Evolutionary conservation across 1,284 basidiomycete genomes (phyloP).

Genomic region (Pascua sp.): DNA sequence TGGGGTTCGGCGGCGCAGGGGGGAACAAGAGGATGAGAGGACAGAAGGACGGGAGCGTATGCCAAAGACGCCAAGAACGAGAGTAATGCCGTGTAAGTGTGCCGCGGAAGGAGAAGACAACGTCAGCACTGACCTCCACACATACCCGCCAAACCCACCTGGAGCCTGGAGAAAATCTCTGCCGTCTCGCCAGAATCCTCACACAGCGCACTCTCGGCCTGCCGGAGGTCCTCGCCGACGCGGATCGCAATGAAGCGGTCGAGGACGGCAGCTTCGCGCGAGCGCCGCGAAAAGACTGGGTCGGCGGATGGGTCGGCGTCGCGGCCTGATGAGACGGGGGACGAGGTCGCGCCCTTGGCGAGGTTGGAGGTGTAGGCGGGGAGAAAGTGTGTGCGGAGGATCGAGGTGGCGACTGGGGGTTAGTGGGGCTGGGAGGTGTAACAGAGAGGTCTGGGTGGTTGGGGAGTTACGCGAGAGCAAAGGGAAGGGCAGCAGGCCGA

Average conservation of each 20-base stretch:
- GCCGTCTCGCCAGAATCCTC: constrained; percentile 32
- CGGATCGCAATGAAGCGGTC: constrained; percentile 43
- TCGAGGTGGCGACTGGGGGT: constrained; percentile 30
- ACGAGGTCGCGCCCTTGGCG: constrained; percentile 24
- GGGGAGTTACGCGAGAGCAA: not conserved
- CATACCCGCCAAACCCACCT: too few species aligned
- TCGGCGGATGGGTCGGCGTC: not conserved
- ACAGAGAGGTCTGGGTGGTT: not conserved
- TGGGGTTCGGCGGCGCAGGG: too few species aligned
- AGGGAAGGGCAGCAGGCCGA: not conserved
- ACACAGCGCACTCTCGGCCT: constrained; percentile 31
- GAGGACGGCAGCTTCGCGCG: constrained; percentile 38
- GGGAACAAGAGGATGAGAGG: not conserved
- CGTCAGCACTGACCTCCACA: too few species aligned
- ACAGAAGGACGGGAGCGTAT: not conserved
- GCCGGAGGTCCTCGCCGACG: constrained; percentile 35
- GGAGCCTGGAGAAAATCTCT: constrained; percentile 30
- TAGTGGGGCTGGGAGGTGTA: constrained; percentile 1
- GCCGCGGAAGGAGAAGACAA: too few species aligned
- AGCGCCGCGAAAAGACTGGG: constrained; percentile 31
- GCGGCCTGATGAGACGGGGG: constrained; percentile 27
- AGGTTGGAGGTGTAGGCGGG: constrained; percentile 21
- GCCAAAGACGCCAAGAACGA: not conserved
- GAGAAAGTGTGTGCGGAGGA: constrained; percentile 29
- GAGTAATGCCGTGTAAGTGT: too few species aligned